Percentiles rank a stretch among this genome's conserved stretches.
Conservation (phyloP, 768 basidiomycete species). For the Fistulinella prunicolor region DNA sequence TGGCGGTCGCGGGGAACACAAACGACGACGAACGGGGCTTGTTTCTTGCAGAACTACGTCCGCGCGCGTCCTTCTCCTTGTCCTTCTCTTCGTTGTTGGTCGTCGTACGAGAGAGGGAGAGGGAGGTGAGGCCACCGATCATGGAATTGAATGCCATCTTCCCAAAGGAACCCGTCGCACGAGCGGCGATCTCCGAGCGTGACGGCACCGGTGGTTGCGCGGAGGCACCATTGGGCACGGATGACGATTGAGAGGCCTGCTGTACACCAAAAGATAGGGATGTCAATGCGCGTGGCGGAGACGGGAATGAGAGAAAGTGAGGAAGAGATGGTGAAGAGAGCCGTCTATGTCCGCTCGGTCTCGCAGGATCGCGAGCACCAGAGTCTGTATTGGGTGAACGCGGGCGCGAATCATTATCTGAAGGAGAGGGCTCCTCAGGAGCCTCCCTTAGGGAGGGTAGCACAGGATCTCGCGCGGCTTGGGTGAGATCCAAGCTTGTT, state of each 20-base stretch:
- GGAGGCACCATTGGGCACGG: conserved; percentile 9
- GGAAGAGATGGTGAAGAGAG: conserved; percentile 26
- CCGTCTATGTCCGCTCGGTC: conserved; percentile 21
- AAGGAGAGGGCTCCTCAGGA: background rate
- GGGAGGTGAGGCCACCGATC: conserved; percentile 67
- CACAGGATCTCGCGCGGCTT: conserved; percentile 15
- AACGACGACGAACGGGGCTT: conserved; percentile 49
- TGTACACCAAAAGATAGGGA: conserved; percentile 12
- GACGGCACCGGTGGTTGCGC: conserved; percentile 10
- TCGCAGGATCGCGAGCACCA: conserved; percentile 8
- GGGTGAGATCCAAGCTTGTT: conserved; percentile 15
- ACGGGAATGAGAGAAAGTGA: conserved; percentile 25
- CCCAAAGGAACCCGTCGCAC: conserved; percentile 50
- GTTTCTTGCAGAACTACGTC: conserved; percentile 46
- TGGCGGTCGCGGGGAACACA: conserved; percentile 35
- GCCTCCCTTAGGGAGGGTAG: conserved; percentile 17
- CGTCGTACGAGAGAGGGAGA: conserved; percentile 58
- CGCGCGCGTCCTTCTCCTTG: conserved; percentile 51
- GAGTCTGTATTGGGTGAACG: conserved; percentile 3
- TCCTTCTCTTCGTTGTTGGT: conserved; percentile 37
- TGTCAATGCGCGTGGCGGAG: conserved; percentile 11
- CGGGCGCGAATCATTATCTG: background rate
- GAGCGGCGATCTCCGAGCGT: conserved; percentile 36
- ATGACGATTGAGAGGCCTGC: conserved; percentile 17
- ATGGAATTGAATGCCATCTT: conserved; percentile 64